Conservation (phyloP, 192 early-diverging fungal species). For the Jimgerdemannia flammicorona region DNA sequence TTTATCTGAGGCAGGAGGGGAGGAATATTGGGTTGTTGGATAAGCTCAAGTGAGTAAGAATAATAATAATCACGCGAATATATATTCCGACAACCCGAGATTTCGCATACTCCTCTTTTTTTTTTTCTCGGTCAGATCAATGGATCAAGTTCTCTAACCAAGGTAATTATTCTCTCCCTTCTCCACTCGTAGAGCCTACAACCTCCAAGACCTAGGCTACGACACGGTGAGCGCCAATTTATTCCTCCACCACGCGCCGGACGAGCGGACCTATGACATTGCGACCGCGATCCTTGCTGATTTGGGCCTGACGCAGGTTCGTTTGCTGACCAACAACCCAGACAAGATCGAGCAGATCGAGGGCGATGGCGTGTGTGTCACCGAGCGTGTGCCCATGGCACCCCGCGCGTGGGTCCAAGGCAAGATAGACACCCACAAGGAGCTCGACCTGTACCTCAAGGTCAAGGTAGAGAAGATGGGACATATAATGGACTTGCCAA, state of each 20-base stretch:
- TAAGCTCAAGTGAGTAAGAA: conserved; percentile 72
- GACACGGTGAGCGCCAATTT: conserved; percentile 93
- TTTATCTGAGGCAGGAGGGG: conserved; percentile 96
- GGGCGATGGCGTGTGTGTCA: conserved; percentile 66
- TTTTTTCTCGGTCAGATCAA: background rate
- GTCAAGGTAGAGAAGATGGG: conserved; percentile 92
- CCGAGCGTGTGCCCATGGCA: conserved; percentile 85
- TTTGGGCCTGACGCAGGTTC: conserved; percentile 64
- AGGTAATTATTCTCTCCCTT: background rate
- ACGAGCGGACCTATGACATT: conserved; percentile 90
- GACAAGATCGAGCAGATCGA: conserved; percentile 87
- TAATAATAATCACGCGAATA: background rate
- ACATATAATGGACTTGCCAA: conserved; percentile 75
- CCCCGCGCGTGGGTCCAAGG: conserved; percentile 72
- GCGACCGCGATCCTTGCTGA: conserved; percentile 88
- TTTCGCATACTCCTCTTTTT: background rate
- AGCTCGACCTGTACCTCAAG: conserved; percentile 81
- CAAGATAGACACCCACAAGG: conserved; percentile 18
- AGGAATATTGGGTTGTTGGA: conserved; percentile 92
- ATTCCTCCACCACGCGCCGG: conserved; percentile 84
- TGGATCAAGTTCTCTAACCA: background rate
- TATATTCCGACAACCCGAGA: background rate
- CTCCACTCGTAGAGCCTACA: conserved; percentile 74
- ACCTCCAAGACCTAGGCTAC: conserved; percentile 92
- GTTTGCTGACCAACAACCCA: conserved; percentile 93